These are phyloP conservation scores for Pseudonitzschia multistriata DNA, from an alignment of 108 stramenopile genomes.

Conservation along the genomic window DNA sequence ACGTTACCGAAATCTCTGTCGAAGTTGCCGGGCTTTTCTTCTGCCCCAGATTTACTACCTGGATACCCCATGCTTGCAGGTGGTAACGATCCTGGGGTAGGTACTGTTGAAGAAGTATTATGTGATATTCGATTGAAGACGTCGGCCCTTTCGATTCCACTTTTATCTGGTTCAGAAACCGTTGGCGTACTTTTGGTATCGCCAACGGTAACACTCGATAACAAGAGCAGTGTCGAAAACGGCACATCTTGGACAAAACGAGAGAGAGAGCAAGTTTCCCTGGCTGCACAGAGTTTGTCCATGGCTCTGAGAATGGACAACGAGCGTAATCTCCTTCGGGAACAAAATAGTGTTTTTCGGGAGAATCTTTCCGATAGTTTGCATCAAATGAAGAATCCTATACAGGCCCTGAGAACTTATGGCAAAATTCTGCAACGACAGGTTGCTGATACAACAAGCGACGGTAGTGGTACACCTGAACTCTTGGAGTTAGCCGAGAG, in stretches of 20 bases:
- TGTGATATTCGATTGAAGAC: slow-evolving; percentile 39
- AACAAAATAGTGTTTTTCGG: slow-evolving; percentile 51
- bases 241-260: slow-evolving; percentile 46
- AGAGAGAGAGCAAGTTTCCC: slow-evolving; percentile 65
- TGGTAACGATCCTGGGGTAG: slow-evolving; percentile 33
- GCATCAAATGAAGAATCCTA: slow-evolving; percentile 88
- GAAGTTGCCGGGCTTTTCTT: slow-evolving; percentile 58
- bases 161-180: slow-evolving; percentile 78
- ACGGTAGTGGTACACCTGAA: slow-evolving; percentile 32
- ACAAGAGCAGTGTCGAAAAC: slow-evolving; percentile 7
- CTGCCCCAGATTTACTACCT: slow-evolving; percentile 48
- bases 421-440: slow-evolving; percentile 76
- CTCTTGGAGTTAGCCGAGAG: slow-evolving; percentile 64
- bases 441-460: slow-evolving; percentile 43
- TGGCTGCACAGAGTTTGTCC: slow-evolving; percentile 74
- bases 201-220: slow-evolving; percentile 18
- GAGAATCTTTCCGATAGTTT: slow-evolving; percentile 68
- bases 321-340: slow-evolving; percentile 47
- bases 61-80: slow-evolving; percentile 61
- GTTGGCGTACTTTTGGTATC: slow-evolving; percentile 66
- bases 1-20: slow-evolving; percentile 49
- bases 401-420: slow-evolving; percentile 84
- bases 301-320: slow-evolving; percentile 82
- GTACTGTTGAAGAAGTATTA: slow-evolving; percentile 58
- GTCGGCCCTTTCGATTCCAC: slow-evolving; percentile 68